Evolutionary conservation across 495 filamentous ascomycete species (phyloP).

Genomic region (Aspergillus campestris): DNA sequence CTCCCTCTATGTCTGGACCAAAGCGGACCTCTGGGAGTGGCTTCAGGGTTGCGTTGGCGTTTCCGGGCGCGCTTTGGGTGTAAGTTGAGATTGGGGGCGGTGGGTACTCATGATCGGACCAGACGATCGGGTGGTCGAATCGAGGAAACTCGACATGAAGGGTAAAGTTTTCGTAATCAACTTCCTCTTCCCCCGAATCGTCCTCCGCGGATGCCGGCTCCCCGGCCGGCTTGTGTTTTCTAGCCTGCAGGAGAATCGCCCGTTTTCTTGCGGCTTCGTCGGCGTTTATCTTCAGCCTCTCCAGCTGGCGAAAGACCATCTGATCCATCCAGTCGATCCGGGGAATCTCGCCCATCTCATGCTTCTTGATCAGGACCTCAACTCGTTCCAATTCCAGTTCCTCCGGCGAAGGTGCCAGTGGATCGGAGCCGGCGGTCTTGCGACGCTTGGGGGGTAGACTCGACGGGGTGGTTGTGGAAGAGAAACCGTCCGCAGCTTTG

Average conservation of each 20-base stretch:
- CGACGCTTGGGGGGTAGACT: slow-evolving; percentile 39
- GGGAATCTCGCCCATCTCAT: slow-evolving; percentile 93
- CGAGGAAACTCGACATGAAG: slow-evolving; percentile 87
- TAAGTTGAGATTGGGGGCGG: slow-evolving; percentile 70
- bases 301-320: slow-evolving; percentile 78
- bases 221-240: slow-evolving; percentile 17
- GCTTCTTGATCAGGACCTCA: slow-evolving; percentile 88
- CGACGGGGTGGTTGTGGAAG: slow-evolving; percentile 70
- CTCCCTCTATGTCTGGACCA: slow-evolving; percentile 70
- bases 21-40: slow-evolving; percentile 74
- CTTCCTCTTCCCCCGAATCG: slow-evolving; percentile 34
- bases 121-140: slow-evolving; percentile 94
- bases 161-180: slow-evolving; percentile 53
- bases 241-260: slow-evolving; percentile 21
- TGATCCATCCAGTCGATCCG: slow-evolving; percentile 92
- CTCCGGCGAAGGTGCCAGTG: slow-evolving; percentile 45
- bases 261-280: slow-evolving; percentile 34
- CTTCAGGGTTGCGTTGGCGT: slow-evolving; percentile 61
- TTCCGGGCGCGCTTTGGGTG: slow-evolving; percentile 49
- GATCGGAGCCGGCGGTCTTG: slow-evolving; percentile 36
- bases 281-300: slow-evolving; percentile 60
- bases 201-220: slow-evolving; percentile 14
- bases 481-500: slow-evolving; percentile 78
- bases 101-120: slow-evolving; percentile 86
- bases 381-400: slow-evolving; percentile 72